phyloP scores from a whole-genome alignment of 768 basidiomycete species.

The Amanita muscaria region DNA sequence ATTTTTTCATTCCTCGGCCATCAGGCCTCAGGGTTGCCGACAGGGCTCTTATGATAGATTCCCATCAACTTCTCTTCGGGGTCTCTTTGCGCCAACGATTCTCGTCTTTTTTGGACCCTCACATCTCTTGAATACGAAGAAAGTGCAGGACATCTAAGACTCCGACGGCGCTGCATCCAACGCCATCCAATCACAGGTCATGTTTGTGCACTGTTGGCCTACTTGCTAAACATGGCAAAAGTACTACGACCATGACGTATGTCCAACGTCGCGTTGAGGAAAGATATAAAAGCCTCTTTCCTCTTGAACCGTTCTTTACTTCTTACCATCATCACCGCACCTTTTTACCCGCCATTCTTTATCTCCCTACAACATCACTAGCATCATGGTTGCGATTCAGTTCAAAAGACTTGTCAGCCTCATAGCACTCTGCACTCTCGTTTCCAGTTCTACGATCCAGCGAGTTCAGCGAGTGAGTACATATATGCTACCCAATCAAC shows the following conservation, averaged over 20 bases:
- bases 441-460: not conserved
- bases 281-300: not conserved
- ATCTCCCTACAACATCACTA: not conserved
- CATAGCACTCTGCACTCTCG: not conserved
- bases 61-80: no score
- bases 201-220: no score
- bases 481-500: not conserved
- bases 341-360: not conserved
- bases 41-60: no score
- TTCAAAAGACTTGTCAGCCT: not conserved
- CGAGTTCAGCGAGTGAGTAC: not conserved
- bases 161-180: no score
- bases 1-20: no score
- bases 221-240: no score
- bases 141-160: no score
- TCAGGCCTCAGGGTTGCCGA: no score
- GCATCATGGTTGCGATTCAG: not conserved
- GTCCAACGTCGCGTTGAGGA: not conserved
- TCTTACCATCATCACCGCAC: not conserved
- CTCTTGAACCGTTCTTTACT: not conserved
- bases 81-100: no score
- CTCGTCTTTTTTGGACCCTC: no score
- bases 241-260: constrained; percentile 1
- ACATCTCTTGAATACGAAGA: no score
- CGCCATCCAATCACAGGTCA: no score